phyloP scores from a whole-genome alignment of 2,329 filamentous ascomycete species.

The Nigrograna mackinnonii region DNA sequence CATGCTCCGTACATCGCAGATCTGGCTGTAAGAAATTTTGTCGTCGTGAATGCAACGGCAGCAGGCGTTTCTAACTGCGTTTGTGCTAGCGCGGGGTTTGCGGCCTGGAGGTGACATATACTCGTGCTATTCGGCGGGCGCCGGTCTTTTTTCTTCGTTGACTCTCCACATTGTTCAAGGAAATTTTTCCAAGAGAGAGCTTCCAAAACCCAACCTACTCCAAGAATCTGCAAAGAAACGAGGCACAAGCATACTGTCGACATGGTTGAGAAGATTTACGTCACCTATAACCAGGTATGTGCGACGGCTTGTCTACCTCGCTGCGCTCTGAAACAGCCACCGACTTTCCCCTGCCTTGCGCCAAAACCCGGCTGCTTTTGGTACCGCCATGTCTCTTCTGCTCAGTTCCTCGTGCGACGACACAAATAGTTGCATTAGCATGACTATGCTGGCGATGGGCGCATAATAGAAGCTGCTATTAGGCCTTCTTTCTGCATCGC shows the following conservation, averaged over 20 bases:
- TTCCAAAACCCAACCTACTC: conserved; percentile 8
- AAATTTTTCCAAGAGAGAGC: conserved; percentile 19
- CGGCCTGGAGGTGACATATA: conserved; percentile 1
- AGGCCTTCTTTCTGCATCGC: neutral
- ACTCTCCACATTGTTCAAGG: conserved; percentile 8
- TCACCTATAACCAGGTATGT: conserved; percentile 48
- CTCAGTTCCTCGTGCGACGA: neutral
- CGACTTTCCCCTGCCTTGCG: no score
- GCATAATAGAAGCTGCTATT: conserved; percentile 1
- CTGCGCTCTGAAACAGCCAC: conserved; percentile 2
- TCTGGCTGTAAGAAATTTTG: no score
- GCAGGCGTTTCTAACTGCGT: no score
- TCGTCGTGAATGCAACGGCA: no score
- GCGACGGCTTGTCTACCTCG: conserved; percentile 8
- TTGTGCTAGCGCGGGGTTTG: conserved; percentile 12
- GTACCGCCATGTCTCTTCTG: no score
- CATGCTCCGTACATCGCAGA: no score
- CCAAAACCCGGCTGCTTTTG: no score
- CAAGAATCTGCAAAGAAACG: conserved; percentile 1
- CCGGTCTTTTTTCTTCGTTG: conserved; percentile 10
- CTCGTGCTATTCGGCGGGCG: conserved; percentile 4
- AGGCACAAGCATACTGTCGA: conserved; percentile 14
- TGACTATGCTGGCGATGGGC: neutral
- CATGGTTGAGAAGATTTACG: conserved; percentile 48
- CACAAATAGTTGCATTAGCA: neutral